These are phyloP conservation scores for Colletotrichum sansevieriae DNA, from an alignment of 2,329 filamentous ascomycete species.

Conservation along the genomic window DNA sequence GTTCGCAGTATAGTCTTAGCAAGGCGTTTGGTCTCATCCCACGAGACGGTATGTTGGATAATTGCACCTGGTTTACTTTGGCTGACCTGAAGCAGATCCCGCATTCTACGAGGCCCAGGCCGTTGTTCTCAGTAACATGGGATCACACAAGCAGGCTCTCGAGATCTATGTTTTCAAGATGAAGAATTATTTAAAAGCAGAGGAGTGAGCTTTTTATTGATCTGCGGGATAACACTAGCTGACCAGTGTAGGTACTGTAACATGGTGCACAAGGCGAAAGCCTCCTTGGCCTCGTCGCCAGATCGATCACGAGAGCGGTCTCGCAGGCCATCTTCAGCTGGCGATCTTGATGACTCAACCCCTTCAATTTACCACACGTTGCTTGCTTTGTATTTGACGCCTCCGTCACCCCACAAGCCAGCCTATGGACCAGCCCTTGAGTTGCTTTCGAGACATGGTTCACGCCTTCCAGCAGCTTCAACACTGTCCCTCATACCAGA, in stretches of 20 bases:
- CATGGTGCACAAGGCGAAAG: constrained; percentile 77
- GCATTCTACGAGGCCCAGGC: constrained; percentile 91
- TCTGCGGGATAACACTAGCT: constrained; percentile 27
- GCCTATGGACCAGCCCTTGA: constrained; percentile 85
- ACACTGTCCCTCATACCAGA: constrained; percentile 89
- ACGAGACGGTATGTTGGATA: constrained; percentile 73
- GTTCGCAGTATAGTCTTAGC: constrained; percentile 83
- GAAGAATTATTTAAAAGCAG: constrained; percentile 86
- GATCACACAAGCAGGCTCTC: constrained; percentile 93
- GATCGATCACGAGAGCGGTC: constrained; percentile 44
- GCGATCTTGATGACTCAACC: constrained; percentile 63
- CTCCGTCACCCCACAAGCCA: constrained; percentile 77
- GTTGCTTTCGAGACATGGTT: constrained; percentile 92
- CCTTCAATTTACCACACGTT: constrained; percentile 93
- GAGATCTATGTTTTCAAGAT: constrained; percentile 98
- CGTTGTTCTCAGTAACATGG: constrained; percentile 94
- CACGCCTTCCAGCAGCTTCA: constrained; percentile 87
- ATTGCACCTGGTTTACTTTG: not conserved
- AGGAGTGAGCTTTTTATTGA: constrained; percentile 75
- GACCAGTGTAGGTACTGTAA: constrained; percentile 81
- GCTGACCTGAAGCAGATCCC: constrained; percentile 68
- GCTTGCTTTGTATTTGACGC: constrained; percentile 88
- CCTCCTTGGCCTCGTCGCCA: constrained; percentile 54
- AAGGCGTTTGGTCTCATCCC: constrained; percentile 84
- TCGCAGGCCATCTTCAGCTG: constrained; percentile 47